Evolutionary conservation across 345 rosid genomes (phyloP).

Genomic region (Camelina laxa): DNA sequence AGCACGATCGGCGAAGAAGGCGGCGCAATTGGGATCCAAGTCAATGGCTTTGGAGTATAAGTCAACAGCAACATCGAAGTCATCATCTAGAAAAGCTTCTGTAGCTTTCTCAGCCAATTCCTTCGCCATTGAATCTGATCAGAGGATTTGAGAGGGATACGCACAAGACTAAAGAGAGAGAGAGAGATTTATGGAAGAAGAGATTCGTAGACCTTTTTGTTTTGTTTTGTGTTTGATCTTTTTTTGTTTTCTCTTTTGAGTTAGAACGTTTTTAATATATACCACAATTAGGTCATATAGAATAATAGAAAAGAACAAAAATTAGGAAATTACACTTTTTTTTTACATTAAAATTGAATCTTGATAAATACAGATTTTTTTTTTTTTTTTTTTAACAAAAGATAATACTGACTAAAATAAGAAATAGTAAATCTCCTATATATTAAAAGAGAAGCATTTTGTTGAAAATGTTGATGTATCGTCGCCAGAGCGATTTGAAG

Average conservation of each 20-base stretch:
- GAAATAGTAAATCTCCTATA: too few relatives aligned
- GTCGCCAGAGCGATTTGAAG: too few relatives aligned
- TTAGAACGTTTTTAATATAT: too few relatives aligned
- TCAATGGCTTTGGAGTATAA: constrained; percentile 67
- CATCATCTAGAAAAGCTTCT: constrained; percentile 72
- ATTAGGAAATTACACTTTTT: neutral
- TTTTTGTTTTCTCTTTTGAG: too few relatives aligned
- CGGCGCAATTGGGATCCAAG: constrained; percentile 54
- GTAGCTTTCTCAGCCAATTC: constrained; percentile 55
- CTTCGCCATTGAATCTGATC: constrained; percentile 38
- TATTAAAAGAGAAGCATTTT: too few relatives aligned
- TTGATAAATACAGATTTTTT: neutral
- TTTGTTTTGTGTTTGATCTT: too few relatives aligned
- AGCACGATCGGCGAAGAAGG: constrained; percentile 72
- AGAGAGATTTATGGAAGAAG: neutral
- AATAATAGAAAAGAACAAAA: too few relatives aligned
- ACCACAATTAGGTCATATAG: too few relatives aligned
- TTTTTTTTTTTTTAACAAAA: neutral
- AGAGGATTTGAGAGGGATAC: constrained; percentile 1
- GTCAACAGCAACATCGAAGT: constrained; percentile 59
- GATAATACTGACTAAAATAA: too few relatives aligned
- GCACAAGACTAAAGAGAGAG: neutral
- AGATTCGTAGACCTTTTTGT: too few relatives aligned
- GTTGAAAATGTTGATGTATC: too few relatives aligned
- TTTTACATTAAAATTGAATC: neutral